A percentile compares a stretch with the other conserved stretches of the same genome.
These are phyloP conservation scores for Penicillium janthinellum DNA, from an alignment of 2,329 filamentous ascomycete species.

Conservation along the genomic window DNA sequence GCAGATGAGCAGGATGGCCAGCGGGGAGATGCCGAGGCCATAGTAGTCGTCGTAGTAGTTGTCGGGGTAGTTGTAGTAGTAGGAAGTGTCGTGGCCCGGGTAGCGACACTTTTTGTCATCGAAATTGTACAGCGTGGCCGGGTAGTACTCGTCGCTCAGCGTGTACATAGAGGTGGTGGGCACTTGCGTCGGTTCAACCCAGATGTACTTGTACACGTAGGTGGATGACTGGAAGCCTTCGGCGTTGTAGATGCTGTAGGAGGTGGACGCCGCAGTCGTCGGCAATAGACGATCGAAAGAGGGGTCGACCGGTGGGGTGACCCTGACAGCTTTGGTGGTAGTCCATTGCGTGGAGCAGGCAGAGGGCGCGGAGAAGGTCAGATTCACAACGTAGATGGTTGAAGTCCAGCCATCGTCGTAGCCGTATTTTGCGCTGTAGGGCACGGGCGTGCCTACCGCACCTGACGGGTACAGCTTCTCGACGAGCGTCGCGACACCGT, in stretches of 20 bases:
- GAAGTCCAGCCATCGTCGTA: slow-evolving; percentile 7
- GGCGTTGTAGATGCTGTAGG: slow-evolving; percentile 25
- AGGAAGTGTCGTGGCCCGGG: neutral
- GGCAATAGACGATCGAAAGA: slow-evolving; percentile 22
- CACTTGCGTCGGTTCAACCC: slow-evolving; percentile 33
- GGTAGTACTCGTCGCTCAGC: slow-evolving; percentile 25
- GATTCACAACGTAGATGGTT: slow-evolving; percentile 31
- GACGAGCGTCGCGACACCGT: slow-evolving; percentile 27
- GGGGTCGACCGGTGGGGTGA: slow-evolving; percentile 21
- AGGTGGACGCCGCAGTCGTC: slow-evolving; percentile 24
- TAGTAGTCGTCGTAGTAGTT: slow-evolving; percentile 16
- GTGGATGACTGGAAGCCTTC: slow-evolving; percentile 30
- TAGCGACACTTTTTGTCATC: slow-evolving; percentile 17
- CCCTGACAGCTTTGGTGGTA: slow-evolving; percentile 23
- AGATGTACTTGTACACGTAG: slow-evolving; percentile 29
- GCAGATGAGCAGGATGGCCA: slow-evolving; percentile 30
- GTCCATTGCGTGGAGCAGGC: slow-evolving; percentile 33
- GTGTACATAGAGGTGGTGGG: slow-evolving; percentile 21
- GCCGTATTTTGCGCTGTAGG: slow-evolving; percentile 2
- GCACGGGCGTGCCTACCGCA: slow-evolving; percentile 18
- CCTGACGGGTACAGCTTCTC: slow-evolving; percentile 32
- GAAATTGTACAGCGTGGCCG: slow-evolving; percentile 19
- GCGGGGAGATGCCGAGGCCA: slow-evolving; percentile 25
- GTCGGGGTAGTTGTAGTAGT: slow-evolving; percentile 4
- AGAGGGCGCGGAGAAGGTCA: slow-evolving; percentile 32